Base-by-base conservation (phyloP, 352 stramenopile species). In the Globisporangium spiculum region DNA sequence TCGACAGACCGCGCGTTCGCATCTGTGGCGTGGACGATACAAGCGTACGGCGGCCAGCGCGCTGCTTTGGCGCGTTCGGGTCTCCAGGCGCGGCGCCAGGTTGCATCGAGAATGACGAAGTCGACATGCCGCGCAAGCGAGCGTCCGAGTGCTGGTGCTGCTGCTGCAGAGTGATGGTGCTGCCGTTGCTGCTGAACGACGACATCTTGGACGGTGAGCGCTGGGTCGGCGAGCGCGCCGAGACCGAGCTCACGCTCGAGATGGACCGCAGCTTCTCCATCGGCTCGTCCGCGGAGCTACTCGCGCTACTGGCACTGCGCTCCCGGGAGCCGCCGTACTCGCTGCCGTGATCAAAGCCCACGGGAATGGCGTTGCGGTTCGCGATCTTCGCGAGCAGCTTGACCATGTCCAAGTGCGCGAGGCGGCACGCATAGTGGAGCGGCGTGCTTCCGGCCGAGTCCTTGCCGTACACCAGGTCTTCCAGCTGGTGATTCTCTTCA, bases 391-490 rank as follows among this genome's bases (percentile, higher is more conserved):
- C 79, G 20, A 97, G 74, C 48, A 95, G 72, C 27, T 92, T 89
- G 5, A 96, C 83, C 87, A 96, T 95, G 61, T 95, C 88, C 18
- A 95, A 41, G 67, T 96, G 86, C 1, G 84, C 86, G 9, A 96
- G 68, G 4, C 83, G 84, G 10, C 75, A 76, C 0, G 90, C 87
- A 61, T 96, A 96, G 73, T 97, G 90, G 61, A 97, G 77, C 22
- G 90, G 90, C 22, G 90, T 96, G 64, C 84, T 95, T 4, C 88
- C 90, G 5, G 83, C 71, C 1, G 75, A 75, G 75, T 96, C 90
- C 27, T 80, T 88, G 60, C 87, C 83, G 64, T 93, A 93, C 56
- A 96, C 90, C 4, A 96, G 76, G 50, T 96, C 88, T 68, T 97
- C 90, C 41, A 96, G 84, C 66, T 91, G 84, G 14, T 76, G 74